These are phyloP conservation scores for Geranium incanum DNA, from an alignment of 441 rosid genomes.

Conservation along the genomic window DNA sequence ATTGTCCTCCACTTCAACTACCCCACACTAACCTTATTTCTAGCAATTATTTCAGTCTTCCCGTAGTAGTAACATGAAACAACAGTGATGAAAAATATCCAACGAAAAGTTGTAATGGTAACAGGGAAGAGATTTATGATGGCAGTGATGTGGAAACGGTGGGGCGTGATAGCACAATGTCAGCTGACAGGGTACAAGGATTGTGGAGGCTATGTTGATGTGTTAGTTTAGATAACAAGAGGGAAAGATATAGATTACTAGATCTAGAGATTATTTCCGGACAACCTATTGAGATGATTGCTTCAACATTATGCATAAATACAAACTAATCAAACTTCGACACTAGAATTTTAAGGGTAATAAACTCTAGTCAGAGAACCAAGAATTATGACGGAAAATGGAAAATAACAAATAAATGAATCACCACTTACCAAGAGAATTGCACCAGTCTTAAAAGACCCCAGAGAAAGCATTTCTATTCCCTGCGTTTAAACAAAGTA, in stretches of 20 bases:
- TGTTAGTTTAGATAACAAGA: neutral
- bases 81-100: no score
- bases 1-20: no score
- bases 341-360: neutral
- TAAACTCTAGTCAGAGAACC: neutral
- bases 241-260: neutral
- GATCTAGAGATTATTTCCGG: neutral
- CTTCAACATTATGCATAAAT: constrained; percentile 4
- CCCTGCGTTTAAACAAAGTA: neutral
- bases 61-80: no score
- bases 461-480: constrained; percentile 8
- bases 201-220: neutral
- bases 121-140: neutral
- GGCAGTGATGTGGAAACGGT: neutral
- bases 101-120: no score
- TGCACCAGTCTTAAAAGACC: constrained; percentile 4
- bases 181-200: neutral
- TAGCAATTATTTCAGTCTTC: no score
- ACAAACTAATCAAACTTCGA: neutral
- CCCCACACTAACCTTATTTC: no score
- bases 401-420: neutral
- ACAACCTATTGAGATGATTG: neutral
- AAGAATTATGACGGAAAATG: neutral
- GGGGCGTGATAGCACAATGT: neutral
- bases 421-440: constrained; percentile 3